phyloP scores from a whole-genome alignment of 352 stramenopile genomes.

The Phytophthora ohioensis region DNA sequence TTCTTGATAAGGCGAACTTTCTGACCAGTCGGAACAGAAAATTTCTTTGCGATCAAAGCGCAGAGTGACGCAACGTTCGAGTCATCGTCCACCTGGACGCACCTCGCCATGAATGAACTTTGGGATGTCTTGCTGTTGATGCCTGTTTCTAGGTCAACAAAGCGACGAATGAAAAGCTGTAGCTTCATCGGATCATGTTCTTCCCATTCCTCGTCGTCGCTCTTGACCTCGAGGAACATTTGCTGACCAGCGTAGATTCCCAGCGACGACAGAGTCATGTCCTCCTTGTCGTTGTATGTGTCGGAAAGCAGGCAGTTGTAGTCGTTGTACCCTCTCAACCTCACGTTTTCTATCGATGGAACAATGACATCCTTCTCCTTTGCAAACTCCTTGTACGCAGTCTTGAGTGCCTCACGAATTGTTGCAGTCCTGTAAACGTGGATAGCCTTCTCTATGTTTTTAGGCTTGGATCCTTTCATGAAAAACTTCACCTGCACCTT shows the following conservation, averaged over 20 bases:
- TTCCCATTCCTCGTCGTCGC: constrained; percentile 68
- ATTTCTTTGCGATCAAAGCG: constrained; percentile 62
- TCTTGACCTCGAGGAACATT: constrained; percentile 78
- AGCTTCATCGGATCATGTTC: constrained; percentile 68
- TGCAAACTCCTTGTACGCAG: constrained; percentile 62
- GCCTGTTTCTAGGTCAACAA: constrained; percentile 38
- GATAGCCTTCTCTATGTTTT: constrained; percentile 76
- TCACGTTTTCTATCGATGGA: constrained; percentile 61
- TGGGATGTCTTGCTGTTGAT: constrained; percentile 16
- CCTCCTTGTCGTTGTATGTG: constrained; percentile 65
- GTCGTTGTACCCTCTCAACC: constrained; percentile 78
- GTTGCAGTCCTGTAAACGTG: constrained; percentile 82
- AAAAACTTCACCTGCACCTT: constrained; percentile 85
- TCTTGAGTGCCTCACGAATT: constrained; percentile 56
- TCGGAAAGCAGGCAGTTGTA: constrained; percentile 78
- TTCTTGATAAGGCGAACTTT: constrained; percentile 78
- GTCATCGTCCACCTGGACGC: constrained; percentile 73
- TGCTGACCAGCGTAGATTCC: constrained; percentile 79
- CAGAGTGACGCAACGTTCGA: constrained; percentile 63
- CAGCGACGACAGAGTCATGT: constrained; percentile 61
- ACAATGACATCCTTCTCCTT: constrained; percentile 64
- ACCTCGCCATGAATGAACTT: constrained; percentile 50
- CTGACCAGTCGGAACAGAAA: constrained; percentile 43
- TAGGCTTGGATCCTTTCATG: constrained; percentile 72
- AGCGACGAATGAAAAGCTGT: constrained; percentile 78